A percentile compares a stretch with the other conserved stretches of the same genome.
These are phyloP conservation scores for Trichoderma sp. DNA, from an alignment of 2,329 filamentous ascomycete species.

Conservation along the genomic window DNA sequence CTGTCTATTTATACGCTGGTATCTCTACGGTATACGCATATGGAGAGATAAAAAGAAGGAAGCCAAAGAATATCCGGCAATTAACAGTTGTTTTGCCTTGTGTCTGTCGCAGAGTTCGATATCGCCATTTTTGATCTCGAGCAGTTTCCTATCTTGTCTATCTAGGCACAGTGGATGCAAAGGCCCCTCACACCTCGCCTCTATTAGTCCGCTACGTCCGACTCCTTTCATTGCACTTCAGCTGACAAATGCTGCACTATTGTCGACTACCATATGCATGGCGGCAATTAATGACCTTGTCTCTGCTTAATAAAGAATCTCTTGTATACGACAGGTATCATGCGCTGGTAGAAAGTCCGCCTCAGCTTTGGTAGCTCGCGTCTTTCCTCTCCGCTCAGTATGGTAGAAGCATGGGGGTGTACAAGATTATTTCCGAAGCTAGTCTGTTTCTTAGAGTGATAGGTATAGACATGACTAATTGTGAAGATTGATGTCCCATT, in stretches of 20 bases:
- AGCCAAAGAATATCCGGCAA: not conserved
- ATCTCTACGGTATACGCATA: no score
- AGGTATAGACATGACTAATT: not conserved
- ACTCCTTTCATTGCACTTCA: not conserved
- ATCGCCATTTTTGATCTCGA: not conserved
- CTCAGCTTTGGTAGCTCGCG: not conserved
- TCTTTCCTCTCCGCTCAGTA: not conserved
- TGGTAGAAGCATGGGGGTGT: not conserved
- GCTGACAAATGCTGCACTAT: not conserved
- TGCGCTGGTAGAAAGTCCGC: not conserved
- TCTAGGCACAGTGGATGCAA: not conserved
- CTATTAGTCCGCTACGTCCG: not conserved
- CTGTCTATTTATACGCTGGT: no score
- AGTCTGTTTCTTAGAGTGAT: not conserved
- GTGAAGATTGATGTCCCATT: not conserved
- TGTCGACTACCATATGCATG: not conserved
- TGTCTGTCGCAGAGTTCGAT: not conserved
- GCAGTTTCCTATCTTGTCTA: not conserved
- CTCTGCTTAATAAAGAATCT: not conserved
- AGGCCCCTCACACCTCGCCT: not conserved
- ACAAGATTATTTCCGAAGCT: not conserved
- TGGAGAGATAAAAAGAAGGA: not conserved
- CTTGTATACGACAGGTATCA: not conserved
- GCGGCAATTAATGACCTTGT: not conserved
- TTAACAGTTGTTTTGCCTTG: not conserved